phyloP scores from a whole-genome alignment of 352 stramenopile genomes.

The Globisporangium apiculatum region DNA sequence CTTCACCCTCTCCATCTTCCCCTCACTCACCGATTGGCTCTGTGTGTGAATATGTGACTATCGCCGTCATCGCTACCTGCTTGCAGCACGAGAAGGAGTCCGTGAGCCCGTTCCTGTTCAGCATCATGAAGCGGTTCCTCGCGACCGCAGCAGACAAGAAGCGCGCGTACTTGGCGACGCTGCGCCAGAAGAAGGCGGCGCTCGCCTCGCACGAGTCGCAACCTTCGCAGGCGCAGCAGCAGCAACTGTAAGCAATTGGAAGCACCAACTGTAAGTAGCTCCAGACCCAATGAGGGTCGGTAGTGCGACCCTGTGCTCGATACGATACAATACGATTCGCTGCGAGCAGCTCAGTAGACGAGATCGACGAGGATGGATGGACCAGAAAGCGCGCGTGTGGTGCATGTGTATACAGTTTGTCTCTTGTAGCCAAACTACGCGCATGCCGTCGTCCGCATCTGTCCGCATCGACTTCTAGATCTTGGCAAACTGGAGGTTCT shows the following conservation, averaged over 20 bases:
- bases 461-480: constrained; percentile 23
- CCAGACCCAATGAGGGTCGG: neutral
- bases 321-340: no score
- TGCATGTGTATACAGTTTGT: no score
- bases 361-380: no score
- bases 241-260: neutral
- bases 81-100: constrained; percentile 55
- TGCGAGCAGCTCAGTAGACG: no score
- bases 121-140: constrained; percentile 70
- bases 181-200: constrained; percentile 11
- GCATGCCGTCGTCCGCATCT: neutral
- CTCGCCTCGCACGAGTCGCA: neutral
- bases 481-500: constrained; percentile 60
- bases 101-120: constrained; percentile 57
- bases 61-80: no score
- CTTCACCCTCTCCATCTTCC: neutral
- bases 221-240: neutral
- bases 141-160: constrained; percentile 70
- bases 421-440: neutral
- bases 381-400: no score
- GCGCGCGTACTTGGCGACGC: constrained; percentile 34
- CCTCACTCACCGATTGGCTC: constrained; percentile 1
- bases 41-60: neutral
- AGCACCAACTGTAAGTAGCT: neutral
- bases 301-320: neutral